Evolutionary conservation across 2,329 filamentous ascomycete species (phyloP).

Genomic region (Arthrinium puccinioides): DNA sequence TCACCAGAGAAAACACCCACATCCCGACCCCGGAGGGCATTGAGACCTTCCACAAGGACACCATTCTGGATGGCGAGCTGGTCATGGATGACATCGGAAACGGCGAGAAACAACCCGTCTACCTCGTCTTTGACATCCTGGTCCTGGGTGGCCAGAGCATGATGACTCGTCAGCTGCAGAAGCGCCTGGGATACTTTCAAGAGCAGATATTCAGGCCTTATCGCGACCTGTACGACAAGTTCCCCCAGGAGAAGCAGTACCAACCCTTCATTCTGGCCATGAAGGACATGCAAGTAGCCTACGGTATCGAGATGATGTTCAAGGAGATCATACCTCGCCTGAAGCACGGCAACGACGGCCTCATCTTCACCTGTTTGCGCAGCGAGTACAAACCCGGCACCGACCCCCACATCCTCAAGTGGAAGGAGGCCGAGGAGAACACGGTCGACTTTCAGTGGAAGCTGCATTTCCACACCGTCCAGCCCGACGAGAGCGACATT

Average conservation of each 20-base stretch:
- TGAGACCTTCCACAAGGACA: conserved; percentile 66
- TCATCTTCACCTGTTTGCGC: conserved; percentile 94
- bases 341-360: conserved; percentile 88
- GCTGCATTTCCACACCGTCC: conserved; percentile 66
- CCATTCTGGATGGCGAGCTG: conserved; percentile 86
- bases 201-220: conserved; percentile 70
- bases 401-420: conserved; percentile 90
- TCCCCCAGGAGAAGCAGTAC: conserved; percentile 59
- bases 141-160: conserved; percentile 70
- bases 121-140: conserved; percentile 89
- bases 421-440: conserved; percentile 95
- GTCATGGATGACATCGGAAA: conserved; percentile 72
- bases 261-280: conserved; percentile 78
- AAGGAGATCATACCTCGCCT: conserved; percentile 74
- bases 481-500: conserved; percentile 60
- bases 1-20: conserved; percentile 63
- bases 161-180: conserved; percentile 76
- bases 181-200: conserved; percentile 80
- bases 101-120: conserved; percentile 66
- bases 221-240: conserved; percentile 53
- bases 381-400: conserved; percentile 85
- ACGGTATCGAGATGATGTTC: conserved; percentile 91
- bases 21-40: conserved; percentile 67
- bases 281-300: conserved; percentile 84
- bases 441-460: conserved; percentile 85